phyloP scores from a whole-genome alignment of 345 rosid species.

The Draba incana region DNA sequence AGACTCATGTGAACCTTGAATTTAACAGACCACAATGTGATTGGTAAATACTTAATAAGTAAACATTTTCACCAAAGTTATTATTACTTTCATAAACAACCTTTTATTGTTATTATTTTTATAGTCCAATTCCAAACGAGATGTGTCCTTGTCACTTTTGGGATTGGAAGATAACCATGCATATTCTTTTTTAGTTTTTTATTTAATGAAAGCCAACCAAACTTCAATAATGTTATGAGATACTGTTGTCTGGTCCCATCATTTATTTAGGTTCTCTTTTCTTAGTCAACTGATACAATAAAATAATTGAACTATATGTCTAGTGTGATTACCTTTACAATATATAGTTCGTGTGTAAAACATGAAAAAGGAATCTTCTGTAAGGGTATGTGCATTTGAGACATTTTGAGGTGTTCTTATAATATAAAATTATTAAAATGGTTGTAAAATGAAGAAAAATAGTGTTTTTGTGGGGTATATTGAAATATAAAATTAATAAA shows the following conservation, averaged over 20 bases:
- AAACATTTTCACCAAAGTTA: no score
- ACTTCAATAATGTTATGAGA: conserved; percentile 37
- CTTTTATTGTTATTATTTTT: not conserved
- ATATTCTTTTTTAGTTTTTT: conserved; percentile 1
- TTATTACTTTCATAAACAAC: no score
- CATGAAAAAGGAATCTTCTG: not conserved
- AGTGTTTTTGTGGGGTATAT: no score
- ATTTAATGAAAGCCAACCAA: conserved; percentile 31
- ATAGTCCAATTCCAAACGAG: conserved; percentile 11
- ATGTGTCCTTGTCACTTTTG: conserved; percentile 23
- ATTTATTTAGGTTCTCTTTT: conserved; percentile 17
- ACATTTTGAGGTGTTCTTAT: no score
- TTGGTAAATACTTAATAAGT: no score
- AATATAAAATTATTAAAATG: no score
- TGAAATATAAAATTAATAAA: no score
- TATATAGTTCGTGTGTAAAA: conserved; percentile 15
- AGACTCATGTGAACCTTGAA: no score
- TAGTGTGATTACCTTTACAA: conserved; percentile 4
- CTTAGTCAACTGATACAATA: conserved; percentile 20
- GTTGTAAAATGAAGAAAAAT: no score
- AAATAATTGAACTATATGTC: not conserved
- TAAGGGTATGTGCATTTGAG: no score
- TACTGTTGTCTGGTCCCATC: conserved; percentile 27
- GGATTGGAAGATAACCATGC: conserved; percentile 20
- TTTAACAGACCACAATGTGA: no score